Evolutionary conservation across 306 rosid genomes (phyloP).

Genomic region (Vigna reflexopilosa): DNA sequence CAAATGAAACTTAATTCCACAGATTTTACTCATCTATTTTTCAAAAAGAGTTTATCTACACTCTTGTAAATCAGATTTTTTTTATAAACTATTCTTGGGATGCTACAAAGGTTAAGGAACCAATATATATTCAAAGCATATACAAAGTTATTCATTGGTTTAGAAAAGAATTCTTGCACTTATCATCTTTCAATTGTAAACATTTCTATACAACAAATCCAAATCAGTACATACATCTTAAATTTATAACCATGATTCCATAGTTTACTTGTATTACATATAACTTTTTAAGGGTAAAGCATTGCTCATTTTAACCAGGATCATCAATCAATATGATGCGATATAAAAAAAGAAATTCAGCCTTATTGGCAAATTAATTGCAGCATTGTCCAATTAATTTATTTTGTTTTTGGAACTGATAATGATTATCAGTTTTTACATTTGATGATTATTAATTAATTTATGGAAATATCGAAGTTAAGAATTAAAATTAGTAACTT

Average conservation of each 20-base stretch:
- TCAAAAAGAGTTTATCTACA: too few species aligned
- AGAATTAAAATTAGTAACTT: not conserved
- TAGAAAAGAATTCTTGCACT: too few species aligned
- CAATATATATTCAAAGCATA: too few species aligned
- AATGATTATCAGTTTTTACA: not conserved
- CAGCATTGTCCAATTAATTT: not conserved
- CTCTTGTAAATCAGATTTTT: too few species aligned
- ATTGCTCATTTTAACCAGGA: not conserved
- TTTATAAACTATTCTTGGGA: too few species aligned
- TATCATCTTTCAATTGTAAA: not conserved
- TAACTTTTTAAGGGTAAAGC: not conserved
- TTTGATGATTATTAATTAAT: not conserved
- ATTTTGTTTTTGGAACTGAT: not conserved
- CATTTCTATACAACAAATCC: too few species aligned
- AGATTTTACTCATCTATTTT: too few species aligned
- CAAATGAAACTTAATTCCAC: too few species aligned
- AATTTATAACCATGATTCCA: not conserved
- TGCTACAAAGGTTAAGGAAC: too few species aligned
- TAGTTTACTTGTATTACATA: not conserved
- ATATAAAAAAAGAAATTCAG: not conserved
- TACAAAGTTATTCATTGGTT: too few species aligned
- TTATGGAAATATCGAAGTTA: not conserved
- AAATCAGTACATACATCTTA: not conserved
- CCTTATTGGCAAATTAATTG: not conserved
- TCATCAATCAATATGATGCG: too few species aligned